A percentile compares a stretch with the other conserved stretches of the same genome.
Evolutionary conservation across 1,284 basidiomycete genomes (phyloP).

Genomic region (Prillingera fragicola): DNA sequence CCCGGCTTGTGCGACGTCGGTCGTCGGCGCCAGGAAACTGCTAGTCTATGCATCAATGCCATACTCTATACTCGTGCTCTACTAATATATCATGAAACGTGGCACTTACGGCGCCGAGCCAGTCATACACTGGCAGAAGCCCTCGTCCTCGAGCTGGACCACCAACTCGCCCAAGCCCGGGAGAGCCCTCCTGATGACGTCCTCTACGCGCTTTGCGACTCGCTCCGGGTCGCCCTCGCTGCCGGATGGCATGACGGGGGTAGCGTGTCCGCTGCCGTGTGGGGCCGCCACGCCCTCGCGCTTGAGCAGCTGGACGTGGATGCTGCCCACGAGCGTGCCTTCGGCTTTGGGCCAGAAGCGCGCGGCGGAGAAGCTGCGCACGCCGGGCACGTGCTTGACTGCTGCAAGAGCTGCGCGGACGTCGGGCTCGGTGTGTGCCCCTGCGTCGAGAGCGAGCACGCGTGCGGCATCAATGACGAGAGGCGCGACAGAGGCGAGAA

Average conservation of each 20-base stretch:
- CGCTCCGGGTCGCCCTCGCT: conserved; percentile 62
- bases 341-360: conserved; percentile 97
- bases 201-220: conserved; percentile 69
- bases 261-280: conserved; percentile 17
- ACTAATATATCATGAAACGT: too few species aligned
- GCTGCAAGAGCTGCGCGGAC: conserved; percentile 70
- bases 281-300: background rate
- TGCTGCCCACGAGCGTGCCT: conserved; percentile 75
- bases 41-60: too few species aligned
- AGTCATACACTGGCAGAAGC: conserved; percentile 54
- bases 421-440: conserved; percentile 57
- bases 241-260: conserved; percentile 36
- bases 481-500: conserved; percentile 90
- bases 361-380: conserved; percentile 71
- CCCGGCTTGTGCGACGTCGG: too few species aligned
- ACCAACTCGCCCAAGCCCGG: conserved; percentile 75
- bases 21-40: too few species aligned
- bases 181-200: conserved; percentile 64
- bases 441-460: conserved; percentile 80
- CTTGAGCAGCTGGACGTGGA: conserved; percentile 73
- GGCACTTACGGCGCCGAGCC: too few species aligned
- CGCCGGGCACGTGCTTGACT: conserved; percentile 66
- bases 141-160: conserved; percentile 64
- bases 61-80: too few species aligned
- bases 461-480: conserved; percentile 89